Evolutionary conservation across 441 rosid species (phyloP), one percentile per base, ranked within the genome.

Genomic region (Sinapis alba): DNA sequence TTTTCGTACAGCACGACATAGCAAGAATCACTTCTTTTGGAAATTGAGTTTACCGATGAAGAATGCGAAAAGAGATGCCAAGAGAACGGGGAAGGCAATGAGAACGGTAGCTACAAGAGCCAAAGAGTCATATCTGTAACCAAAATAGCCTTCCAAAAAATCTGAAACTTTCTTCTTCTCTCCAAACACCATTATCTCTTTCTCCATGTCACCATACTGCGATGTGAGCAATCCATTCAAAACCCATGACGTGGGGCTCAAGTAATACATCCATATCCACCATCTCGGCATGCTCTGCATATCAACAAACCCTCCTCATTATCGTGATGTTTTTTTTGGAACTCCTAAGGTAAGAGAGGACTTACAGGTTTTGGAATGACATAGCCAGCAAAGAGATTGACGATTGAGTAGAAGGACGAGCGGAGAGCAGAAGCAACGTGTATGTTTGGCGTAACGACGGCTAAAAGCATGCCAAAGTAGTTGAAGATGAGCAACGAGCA

Each of bases 211-310:
- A 50, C 96, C 90, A 18, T 75, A 87, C 61, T 88, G 94, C 0
- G 90, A 88, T 20, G 89, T 86, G 36, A 90, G 74, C 82, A 87
- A 34, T 6, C 84, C 93, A 34, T 86, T 89, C 69, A 92, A 79
- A 9, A 82, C 70, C 96, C 94, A 90, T 43, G 97, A 87, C 1
- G 91, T 84, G 0, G 94, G 94, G 28, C 85, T 72, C 10, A 81
- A 11, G 62, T 86, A 90, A 63, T 88, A 85, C 70, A 81, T 57
- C 93, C 96, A 89, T 16, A 86, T 59, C 94, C 94, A 90, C 90
- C 93, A 87, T 51, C 65, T 82, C 7, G 96, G 94, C 15, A 87
- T 89, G 18, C 53, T 76, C 94, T 86, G 85, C 85, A 84, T 23
- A 20, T 23, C 12, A 36, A 36, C 11, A 38, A n/a, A n/a, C n/a